Conservation (phyloP, 2,329 filamentous ascomycete species). For the Venturiaceae sp. region DNA sequence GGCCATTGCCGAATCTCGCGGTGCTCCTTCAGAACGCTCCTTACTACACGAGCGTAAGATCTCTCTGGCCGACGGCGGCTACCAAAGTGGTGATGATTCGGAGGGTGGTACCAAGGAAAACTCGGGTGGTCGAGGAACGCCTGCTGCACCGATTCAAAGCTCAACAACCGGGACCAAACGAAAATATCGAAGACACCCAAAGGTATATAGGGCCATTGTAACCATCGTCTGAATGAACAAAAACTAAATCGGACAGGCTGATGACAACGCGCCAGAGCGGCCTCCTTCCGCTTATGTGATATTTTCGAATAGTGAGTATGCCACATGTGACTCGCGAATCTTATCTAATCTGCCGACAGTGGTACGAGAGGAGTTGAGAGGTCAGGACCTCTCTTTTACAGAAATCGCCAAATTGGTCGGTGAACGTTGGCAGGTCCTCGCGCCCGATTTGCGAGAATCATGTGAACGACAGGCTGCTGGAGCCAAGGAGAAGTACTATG, state of each 20-base stretch:
- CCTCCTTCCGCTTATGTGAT: slow-evolving; percentile 77
- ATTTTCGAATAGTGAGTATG: slow-evolving; percentile 67
- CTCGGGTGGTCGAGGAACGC: slow-evolving; percentile 3
- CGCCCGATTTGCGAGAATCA: slow-evolving; percentile 56
- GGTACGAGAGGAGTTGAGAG: slow-evolving; percentile 69
- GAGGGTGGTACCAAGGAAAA: slow-evolving; percentile 36
- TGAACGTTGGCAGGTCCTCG: slow-evolving; percentile 69
- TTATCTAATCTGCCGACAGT: slow-evolving; percentile 34
- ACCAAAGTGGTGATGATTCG: slow-evolving; percentile 40
- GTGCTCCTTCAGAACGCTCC: slow-evolving; percentile 26
- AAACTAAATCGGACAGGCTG: slow-evolving; percentile 20
- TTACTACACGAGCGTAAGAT: slow-evolving; percentile 6
- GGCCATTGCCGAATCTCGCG: slow-evolving; percentile 65
- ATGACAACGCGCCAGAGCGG: slow-evolving; percentile 70
- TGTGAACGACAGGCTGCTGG: slow-evolving; percentile 63
- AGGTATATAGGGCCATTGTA: slow-evolving; percentile 38
- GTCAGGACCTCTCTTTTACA: slow-evolving; percentile 67
- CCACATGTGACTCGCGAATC: neutral
- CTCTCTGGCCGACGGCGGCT: slow-evolving; percentile 25
- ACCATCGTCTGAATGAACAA: neutral
- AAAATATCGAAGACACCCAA: slow-evolving; percentile 70
- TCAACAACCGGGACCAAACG: slow-evolving; percentile 45
- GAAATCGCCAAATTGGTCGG: slow-evolving; percentile 77
- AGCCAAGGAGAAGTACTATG: slow-evolving; percentile 68
- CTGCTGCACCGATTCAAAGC: slow-evolving; percentile 11